Evolutionary conservation across 1,139 yeast species (phyloP).

Genomic region (Sugiyamaella paludigena): DNA sequence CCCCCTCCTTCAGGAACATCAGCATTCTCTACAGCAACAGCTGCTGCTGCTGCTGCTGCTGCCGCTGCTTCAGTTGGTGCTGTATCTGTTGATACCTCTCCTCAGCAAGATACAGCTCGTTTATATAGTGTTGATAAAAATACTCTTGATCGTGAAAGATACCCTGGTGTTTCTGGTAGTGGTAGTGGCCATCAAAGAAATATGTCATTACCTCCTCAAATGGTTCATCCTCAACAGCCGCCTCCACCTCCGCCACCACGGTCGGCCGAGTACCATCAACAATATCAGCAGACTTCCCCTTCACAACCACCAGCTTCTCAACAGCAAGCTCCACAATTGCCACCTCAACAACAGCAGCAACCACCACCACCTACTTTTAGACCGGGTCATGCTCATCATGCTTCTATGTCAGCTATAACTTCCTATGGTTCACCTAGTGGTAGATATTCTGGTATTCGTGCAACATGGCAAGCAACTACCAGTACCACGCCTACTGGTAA

Average conservation of each 20-base stretch:
- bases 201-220: slow-evolving; percentile 29
- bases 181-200: slow-evolving; percentile 27
- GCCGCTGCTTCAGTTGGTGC: slow-evolving; percentile 14
- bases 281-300: slow-evolving; percentile 17
- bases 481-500: no score
- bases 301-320: slow-evolving; percentile 14
- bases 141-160: slow-evolving; percentile 22
- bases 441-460: slow-evolving; percentile 14
- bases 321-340: slow-evolving; percentile 23
- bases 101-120: slow-evolving; percentile 8
- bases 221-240: slow-evolving; percentile 20
- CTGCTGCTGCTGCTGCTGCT: slow-evolving; percentile 19
- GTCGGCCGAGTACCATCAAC: slow-evolving; percentile 23
- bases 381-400: slow-evolving; percentile 29
- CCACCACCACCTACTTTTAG: slow-evolving; percentile 19
- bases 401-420: slow-evolving; percentile 28
- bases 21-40: slow-evolving; percentile 16
- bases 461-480: slow-evolving; percentile 14
- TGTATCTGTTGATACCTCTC: slow-evolving; percentile 10
- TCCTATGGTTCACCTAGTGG: slow-evolving; percentile 18
- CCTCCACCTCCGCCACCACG: slow-evolving; percentile 13
- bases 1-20: slow-evolving; percentile 6
- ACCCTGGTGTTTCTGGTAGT: slow-evolving; percentile 14
- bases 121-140: slow-evolving; percentile 9
- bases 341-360: slow-evolving; percentile 19